Evolutionary conservation across 2,329 filamentous ascomycete genomes (phyloP), one percentile per base, ranked within the genome.

Genomic region (Orbilia brochopaga): DNA sequence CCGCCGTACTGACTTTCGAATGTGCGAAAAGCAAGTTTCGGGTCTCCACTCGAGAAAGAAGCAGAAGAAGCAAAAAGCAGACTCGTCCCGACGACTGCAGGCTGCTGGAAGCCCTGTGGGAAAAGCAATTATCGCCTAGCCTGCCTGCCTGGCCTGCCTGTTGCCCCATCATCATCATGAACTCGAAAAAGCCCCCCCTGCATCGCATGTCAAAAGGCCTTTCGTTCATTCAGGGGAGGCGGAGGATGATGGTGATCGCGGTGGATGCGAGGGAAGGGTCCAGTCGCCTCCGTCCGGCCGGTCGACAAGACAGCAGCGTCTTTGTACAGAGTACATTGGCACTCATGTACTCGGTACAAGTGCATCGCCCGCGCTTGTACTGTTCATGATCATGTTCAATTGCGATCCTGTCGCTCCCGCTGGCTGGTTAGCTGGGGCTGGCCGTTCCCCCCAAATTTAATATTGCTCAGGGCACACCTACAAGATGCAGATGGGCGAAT

Each of bases 131-230:
- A 24, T 35, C 3, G 3, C 37, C 42, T 15, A 27, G n/a, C 23
- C 54, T 57, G 19, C 15, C n/a, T 32, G 7, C 17, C 55, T 59
- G 46, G 46, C 42, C 55, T 59, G 46, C 37, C 51, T 51, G 17
- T 11, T 40, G 27, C 59, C 23, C 58, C 37, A 51, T 57, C 52
- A 51, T 57, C 52, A 42, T 56, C 44, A 21, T 19, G 44, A 32
- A 30, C 13, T n/a, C 50, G 52, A 62, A 58, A 52, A n/a, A n/a
- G n/a, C n/a, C n/a, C n/a, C 67, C 66, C 67, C 67, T 72, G 60
- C 60, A 72, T 60, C 55, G 60, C 60, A 72, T 65, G 60, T 65
- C 67, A 72, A 70, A 69, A 42, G 30, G 27, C 24, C 60, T 69
- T 55, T 59, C 35, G 55, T 56, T 60, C 54, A 44, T 55, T 40